A percentile compares a stretch with the other conserved stretches of the same genome.
These are phyloP conservation scores for Areca catechu DNA, from an alignment of 176 grass and related monocot species.

Conservation along the genomic window DNA sequence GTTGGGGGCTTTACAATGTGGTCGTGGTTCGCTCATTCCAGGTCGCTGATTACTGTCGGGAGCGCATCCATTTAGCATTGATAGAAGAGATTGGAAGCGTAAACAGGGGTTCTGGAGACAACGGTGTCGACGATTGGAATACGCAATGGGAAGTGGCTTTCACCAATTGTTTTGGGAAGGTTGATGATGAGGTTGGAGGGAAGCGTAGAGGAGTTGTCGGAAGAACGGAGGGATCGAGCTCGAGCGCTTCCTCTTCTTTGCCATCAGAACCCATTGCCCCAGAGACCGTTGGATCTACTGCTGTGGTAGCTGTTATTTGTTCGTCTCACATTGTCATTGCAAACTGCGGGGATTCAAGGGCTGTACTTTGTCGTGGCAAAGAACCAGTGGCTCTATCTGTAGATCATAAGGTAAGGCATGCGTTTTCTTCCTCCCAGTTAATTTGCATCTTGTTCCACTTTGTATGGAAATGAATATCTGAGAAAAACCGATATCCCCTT, in stretches of 20 bases:
- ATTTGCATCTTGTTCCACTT: too few species aligned
- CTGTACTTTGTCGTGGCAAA: constrained; percentile 53
- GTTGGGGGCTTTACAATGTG: background rate
- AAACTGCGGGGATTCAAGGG: constrained; percentile 63
- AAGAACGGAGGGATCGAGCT: background rate
- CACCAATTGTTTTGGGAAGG: background rate
- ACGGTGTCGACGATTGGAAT: background rate
- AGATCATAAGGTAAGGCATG: constrained; percentile 56
- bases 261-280: constrained; percentile 20
- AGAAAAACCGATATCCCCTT: too few species aligned
- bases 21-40: background rate
- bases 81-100: background rate
- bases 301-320: constrained; percentile 38
- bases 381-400: constrained; percentile 43
- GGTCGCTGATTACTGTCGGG: constrained; percentile 11
- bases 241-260: too few species aligned
- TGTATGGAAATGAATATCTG: too few species aligned
- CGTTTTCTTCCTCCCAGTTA: too few species aligned
- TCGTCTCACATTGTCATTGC: constrained; percentile 54
- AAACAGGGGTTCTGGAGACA: background rate
- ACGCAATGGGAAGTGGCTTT: background rate
- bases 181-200: constrained; percentile 9
- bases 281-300: constrained; percentile 61
- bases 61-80: background rate
- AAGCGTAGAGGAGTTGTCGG: background rate